Evolutionary conservation across 2,329 filamentous ascomycete genomes (phyloP).

Genomic region (Hypoxylon sp.): DNA sequence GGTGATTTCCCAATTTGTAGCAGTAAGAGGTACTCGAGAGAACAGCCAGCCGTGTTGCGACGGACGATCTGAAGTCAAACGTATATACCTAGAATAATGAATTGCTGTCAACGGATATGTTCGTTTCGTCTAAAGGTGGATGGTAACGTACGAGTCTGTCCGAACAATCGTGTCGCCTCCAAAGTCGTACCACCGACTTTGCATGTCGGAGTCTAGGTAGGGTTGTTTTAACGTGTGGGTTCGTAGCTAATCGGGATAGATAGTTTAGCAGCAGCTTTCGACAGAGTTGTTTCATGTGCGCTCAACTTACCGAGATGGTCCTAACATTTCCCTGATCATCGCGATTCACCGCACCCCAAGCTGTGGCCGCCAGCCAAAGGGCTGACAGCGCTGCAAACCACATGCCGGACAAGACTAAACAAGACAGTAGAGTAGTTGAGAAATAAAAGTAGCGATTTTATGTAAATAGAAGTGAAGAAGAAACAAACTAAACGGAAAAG

Average conservation of each 20-base stretch:
- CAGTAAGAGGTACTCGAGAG: conserved; percentile 91
- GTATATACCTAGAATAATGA: conserved; percentile 75
- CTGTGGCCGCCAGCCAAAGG: conserved; percentile 48
- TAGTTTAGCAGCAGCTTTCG: conserved; percentile 22
- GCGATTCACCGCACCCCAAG: conserved; percentile 54
- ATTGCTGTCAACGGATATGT: conserved; percentile 38
- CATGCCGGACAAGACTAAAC: conserved; percentile 38
- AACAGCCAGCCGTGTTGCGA: conserved; percentile 95
- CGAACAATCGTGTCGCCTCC: conserved; percentile 91
- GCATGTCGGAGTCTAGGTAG: conserved; percentile 97
- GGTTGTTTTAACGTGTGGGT: conserved; percentile 90
- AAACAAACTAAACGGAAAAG: conserved; percentile 29
- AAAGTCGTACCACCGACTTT: conserved; percentile 99
- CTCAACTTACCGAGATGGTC: conserved; percentile 68
- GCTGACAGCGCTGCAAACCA: conserved; percentile 46
- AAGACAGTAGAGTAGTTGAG: conserved; percentile 20
- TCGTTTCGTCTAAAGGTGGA: conserved; percentile 3
- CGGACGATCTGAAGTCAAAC: conserved; percentile 87
- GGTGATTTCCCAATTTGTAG: conserved; percentile 98
- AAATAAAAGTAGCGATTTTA: conserved; percentile 19
- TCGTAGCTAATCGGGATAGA: conserved; percentile 68
- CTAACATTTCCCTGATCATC: conserved; percentile 62
- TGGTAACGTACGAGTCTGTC: conserved; percentile 67
- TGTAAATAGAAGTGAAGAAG: conserved; percentile 31
- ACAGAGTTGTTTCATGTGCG: conserved; percentile 11